These are phyloP conservation scores for Arthromyces matolae DNA, from an alignment of 768 basidiomycete genomes.

Conservation along the genomic window DNA sequence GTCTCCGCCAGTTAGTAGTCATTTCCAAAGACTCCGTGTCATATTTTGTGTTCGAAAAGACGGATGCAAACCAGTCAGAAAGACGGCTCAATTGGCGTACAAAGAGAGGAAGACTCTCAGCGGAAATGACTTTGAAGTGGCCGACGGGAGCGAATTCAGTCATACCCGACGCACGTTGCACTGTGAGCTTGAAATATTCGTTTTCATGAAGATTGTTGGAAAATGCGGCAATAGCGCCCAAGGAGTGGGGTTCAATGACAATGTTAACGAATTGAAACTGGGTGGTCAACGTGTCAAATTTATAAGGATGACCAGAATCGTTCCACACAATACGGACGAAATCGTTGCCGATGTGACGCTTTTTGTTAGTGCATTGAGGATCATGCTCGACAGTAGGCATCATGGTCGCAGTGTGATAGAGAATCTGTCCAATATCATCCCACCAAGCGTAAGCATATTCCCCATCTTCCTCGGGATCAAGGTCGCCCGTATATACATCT, in stretches of 20 bases:
- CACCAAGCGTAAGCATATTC: conserved; percentile 99
- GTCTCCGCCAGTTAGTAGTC: conserved; percentile 84
- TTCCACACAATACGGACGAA: conserved; percentile 97
- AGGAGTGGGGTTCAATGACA: conserved; percentile 90
- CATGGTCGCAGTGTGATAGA: conserved; percentile 95
- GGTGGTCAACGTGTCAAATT: conserved; percentile 87
- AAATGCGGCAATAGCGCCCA: conserved; percentile 80
- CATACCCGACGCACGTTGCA: conserved; percentile 88
- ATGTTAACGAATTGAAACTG: conserved; percentile 98
- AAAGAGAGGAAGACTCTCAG: conserved; percentile 79
- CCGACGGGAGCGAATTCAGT: conserved; percentile 92
- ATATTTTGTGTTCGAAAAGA: conserved; percentile 70
- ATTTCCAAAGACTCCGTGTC: conserved; percentile 74
- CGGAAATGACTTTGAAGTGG: conserved; percentile 91
- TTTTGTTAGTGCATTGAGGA: conserved; percentile 77
- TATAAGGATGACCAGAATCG: conserved; percentile 86
- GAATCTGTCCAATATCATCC: conserved; percentile 94
- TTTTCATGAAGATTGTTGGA: conserved; percentile 83
- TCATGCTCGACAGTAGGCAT: conserved; percentile 82
- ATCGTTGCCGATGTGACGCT: conserved; percentile 95
- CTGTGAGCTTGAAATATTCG: conserved; percentile 93
- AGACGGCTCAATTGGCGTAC: conserved; percentile 85
- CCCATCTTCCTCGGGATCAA: conserved; percentile 89
- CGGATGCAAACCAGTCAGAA: conserved; percentile 86
- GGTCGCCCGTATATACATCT: conserved; percentile 89